Evolutionary conservation across 2,329 filamentous ascomycete species (phyloP).

Genomic region (Pseudopyricularia javanii): DNA sequence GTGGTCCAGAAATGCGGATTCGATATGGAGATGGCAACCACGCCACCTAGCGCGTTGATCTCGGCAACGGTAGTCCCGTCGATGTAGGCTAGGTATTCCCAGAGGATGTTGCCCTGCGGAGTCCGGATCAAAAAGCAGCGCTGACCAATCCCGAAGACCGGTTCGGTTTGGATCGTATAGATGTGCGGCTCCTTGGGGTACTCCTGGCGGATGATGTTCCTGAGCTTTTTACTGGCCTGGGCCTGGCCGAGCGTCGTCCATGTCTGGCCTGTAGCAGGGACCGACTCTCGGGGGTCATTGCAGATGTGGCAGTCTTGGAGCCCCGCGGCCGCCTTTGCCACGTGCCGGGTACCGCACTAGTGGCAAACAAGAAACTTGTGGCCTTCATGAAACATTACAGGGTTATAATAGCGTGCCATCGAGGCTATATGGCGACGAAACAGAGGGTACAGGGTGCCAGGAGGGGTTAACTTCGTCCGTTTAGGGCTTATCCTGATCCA

Average conservation of each 20-base stretch:
- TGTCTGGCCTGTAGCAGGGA: conserved; percentile 49
- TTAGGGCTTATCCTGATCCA: too few relatives aligned
- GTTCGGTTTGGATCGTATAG: conserved; percentile 10
- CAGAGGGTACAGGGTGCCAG: too few relatives aligned
- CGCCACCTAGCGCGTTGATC: conserved; percentile 48
- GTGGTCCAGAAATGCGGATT: conserved; percentile 79
- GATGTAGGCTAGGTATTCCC: conserved; percentile 65
- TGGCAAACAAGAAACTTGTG: too few relatives aligned
- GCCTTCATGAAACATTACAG: too few relatives aligned
- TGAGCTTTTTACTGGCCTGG: conserved; percentile 27
- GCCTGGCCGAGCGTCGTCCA: conserved; percentile 44
- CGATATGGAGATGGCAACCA: conserved; percentile 61
- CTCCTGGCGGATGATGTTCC: conserved; percentile 41
- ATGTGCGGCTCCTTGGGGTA: not conserved
- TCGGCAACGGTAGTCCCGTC: conserved; percentile 48
- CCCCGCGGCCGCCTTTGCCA: too few relatives aligned
- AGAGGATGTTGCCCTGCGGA: conserved; percentile 57
- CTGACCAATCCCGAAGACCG: conserved; percentile 63
- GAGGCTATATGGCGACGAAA: too few relatives aligned
- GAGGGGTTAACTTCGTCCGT: too few relatives aligned
- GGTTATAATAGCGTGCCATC: too few relatives aligned
- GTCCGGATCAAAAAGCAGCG: conserved; percentile 58
- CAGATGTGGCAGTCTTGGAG: conserved; percentile 55
- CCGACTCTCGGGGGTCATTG: conserved; percentile 61
- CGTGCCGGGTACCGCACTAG: too few relatives aligned